Evolutionary conservation across 2,329 filamentous ascomycete species (phyloP), one percentile per base, ranked within the genome.

Genomic region (Neonectria magnoliae): DNA sequence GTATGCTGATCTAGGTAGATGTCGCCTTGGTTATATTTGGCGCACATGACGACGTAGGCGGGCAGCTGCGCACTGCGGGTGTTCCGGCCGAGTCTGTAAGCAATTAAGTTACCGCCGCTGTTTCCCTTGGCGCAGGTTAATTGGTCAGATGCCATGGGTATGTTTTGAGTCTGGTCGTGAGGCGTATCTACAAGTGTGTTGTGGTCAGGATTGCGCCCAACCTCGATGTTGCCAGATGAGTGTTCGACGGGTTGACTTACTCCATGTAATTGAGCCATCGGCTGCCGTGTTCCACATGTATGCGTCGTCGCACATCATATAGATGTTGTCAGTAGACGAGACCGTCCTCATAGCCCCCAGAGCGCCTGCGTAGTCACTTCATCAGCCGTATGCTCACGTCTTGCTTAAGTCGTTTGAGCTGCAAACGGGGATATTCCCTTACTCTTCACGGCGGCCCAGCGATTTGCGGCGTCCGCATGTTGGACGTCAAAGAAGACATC

Each of bases 221-320:
- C 22, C 6, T 48, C 3, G 14, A 27, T 2, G 2, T 27, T 16
- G 13, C 13, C 22, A 29, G 10, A 14, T 6, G 22, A 41, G n/a
- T 22, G 6, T 25, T 18, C 18, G 9, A 48, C 9, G 13, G 14
- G 20, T 41, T 38, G 13, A 57, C 44, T 57, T 22, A 57, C 55
- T 57, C 55, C 55, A 57, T 25, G 14, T 29, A 7, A 20, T 2
- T 6, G 29, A 16, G 44, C 42, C 55, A 13, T 48, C 55, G 29
- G 44, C 14, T 2, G 42, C 27, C 6, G n/a, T 25, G 11, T 18
- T 16, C n/a, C 18, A 50, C 55, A 57, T 57, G 42, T 47, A 50
- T 14, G 42, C 44, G 20, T 57, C 55, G 42, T 57, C 55, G 31
- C 55, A 57, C 55, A 57, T 57, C 42, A 57, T 50, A 41, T 57